Percentiles rank a stretch among this genome's conserved stretches.
Conservation (phyloP, 1,284 basidiomycete genomes). For the Ceratobasidium sp. region DNA sequence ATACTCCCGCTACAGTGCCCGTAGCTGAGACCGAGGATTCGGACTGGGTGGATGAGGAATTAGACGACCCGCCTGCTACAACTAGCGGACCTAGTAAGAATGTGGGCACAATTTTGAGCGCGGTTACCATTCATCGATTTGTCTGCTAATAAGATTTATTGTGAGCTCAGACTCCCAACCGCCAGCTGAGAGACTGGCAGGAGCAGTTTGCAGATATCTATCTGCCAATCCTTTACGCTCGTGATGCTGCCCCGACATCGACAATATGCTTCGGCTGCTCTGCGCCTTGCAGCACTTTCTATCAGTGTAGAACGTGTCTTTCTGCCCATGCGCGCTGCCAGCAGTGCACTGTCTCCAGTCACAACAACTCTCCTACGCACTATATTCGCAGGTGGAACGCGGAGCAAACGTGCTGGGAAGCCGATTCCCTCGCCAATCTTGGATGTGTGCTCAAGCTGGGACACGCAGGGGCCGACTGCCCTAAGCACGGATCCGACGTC, state of each 20-base stretch:
- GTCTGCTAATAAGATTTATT: not conserved
- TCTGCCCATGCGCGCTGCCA: not conserved
- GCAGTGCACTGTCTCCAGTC: not conserved
- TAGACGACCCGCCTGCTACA: not conserved
- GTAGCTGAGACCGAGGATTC: not conserved
- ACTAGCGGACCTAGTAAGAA: not conserved
- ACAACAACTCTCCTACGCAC: not conserved
- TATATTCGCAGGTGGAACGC: not conserved
- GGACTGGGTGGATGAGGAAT: not conserved
- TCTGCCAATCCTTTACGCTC: not conserved
- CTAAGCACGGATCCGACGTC: not conserved
- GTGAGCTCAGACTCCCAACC: not conserved
- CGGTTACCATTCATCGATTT: too few relatives aligned
- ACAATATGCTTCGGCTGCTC: not conserved
- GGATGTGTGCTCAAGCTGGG: not conserved
- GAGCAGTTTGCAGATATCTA: not conserved
- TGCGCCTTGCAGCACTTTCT: not conserved
- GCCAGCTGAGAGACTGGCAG: not conserved
- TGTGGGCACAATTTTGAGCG: not conserved
- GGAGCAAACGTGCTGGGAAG: not conserved
- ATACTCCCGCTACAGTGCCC: not conserved
- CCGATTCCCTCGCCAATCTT: not conserved
- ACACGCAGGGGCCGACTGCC: not conserved
- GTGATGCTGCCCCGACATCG: not conserved
- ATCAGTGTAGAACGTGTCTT: not conserved